Base-by-base conservation (phyloP, 1,284 basidiomycete species). In the Cystobasidium slooffiae region DNA sequence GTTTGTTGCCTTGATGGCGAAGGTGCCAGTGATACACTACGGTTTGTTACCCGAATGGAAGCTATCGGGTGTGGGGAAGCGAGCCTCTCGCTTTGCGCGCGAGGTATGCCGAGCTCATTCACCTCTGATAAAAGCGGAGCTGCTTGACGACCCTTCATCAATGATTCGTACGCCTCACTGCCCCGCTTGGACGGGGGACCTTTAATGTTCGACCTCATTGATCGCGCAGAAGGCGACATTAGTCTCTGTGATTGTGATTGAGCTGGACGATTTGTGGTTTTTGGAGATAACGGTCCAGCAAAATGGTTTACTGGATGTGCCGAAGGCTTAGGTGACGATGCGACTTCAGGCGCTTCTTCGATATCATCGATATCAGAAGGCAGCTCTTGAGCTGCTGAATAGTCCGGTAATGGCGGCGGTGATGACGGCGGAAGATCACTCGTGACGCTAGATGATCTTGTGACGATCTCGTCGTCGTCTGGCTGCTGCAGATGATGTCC, bases 371-470 rank as follows among this genome's bases (percentile, higher is more conserved):
- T 20, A 52, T 52, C 24, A 20, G 43, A 16, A 46, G 53, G 22
- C 22, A n/a, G 9, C 53, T 56, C 53, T 12, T n/a, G 9, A 10
- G 53, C 12, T 56, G 53, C 53, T 56, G 53, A 44, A 22, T 58
- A 52, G 12, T 55, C 22, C 9, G 68, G 68, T 22, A 69, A 58
- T 14, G 68, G 68, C 8, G 68, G 68, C 9, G 68, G 68, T 10
- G 68, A 69, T 1, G 68, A 69, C 5, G 68, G 68, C 6, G 68
- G 68, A 3, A 69, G 44, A 6, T 55, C 44, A 47, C 55, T 69
- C 4, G 49, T 18, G 14, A n/a, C 64, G 49, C 52, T 67, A 31
- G 49, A 53, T 18, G 64, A 67, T 5, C 47, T 47, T 20, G 16
- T 43, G 64, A 37, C 20, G 7, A 47, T 37, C 37, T 20, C 14